phyloP scores from a whole-genome alignment of 768 basidiomycete species.

The Boletus insuetus region DNA sequence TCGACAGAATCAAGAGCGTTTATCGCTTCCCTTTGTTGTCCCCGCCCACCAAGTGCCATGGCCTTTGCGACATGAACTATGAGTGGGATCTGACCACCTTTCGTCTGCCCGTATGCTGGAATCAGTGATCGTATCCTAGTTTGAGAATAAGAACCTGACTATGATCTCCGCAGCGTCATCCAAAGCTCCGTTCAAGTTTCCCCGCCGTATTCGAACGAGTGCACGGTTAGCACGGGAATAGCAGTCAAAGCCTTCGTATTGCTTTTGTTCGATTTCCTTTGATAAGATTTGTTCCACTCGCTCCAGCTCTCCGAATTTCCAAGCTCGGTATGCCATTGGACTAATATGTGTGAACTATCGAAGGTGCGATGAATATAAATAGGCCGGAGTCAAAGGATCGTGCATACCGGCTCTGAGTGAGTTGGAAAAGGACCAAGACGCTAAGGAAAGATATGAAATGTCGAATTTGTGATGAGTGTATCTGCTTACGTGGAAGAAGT shows the following conservation, averaged over 20 bases:
- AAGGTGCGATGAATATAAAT: background rate
- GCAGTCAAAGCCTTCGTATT: background rate
- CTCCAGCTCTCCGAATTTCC: slow-evolving; percentile 6
- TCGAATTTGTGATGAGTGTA: background rate
- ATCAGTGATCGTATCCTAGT: background rate
- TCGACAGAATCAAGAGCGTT: background rate
- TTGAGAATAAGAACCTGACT: background rate
- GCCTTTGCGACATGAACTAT: slow-evolving; percentile 5
- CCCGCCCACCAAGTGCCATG: background rate
- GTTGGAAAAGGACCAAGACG: background rate
- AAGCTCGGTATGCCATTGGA: background rate
- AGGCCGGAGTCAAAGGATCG: background rate
- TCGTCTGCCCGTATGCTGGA: background rate
- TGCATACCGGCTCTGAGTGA: slow-evolving; percentile 5
- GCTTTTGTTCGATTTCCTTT: slow-evolving; percentile 7
- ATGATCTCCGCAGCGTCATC: background rate
- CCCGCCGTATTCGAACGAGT: slow-evolving; percentile 7
- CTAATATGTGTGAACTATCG: slow-evolving; percentile 16
- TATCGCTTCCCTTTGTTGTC: background rate
- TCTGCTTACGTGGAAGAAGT: slow-evolving; percentile 4
- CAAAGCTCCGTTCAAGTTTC: slow-evolving; percentile 4
- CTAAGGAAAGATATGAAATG: slow-evolving; percentile 1
- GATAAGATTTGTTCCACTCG: slow-evolving; percentile 6
- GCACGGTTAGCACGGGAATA: slow-evolving; percentile 16
- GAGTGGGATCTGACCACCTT: background rate